A percentile compares a stretch with the other conserved stretches of the same genome.
phyloP scores from a whole-genome alignment of 2,329 filamentous ascomycete species.

The Aspergillus japonicus region DNA sequence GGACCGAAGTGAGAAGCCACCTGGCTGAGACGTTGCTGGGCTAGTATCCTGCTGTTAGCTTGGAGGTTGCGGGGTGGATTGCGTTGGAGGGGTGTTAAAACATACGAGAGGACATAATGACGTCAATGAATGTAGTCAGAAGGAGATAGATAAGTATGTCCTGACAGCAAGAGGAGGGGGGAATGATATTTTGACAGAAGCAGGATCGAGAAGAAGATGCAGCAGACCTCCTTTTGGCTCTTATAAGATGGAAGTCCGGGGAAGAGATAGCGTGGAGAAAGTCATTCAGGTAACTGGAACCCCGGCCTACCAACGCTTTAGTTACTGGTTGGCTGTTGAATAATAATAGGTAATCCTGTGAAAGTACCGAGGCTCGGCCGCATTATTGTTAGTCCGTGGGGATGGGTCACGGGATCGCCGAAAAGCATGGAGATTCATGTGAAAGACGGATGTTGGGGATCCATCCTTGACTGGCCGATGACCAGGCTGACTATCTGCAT shows the following conservation, averaged over 20 bases:
- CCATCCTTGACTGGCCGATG: neutral
- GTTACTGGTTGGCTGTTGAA: conserved; percentile 13
- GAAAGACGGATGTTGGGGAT: conserved; percentile 15
- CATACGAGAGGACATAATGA: conserved; percentile 47
- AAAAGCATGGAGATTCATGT: conserved; percentile 21
- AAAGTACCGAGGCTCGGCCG: conserved; percentile 35
- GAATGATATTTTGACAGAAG: neutral
- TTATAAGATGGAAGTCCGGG: conserved; percentile 16
- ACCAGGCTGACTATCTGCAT: neutral
- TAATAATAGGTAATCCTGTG: conserved; percentile 17
- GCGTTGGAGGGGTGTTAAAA: conserved; percentile 4
- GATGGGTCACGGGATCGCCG: conserved; percentile 26
- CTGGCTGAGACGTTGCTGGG: conserved; percentile 59
- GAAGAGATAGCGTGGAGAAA: conserved; percentile 4
- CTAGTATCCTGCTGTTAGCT: conserved; percentile 32
- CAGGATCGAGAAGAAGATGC: conserved; percentile 4
- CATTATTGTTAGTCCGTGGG: conserved; percentile 26
- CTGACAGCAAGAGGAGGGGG: conserved; percentile 2
- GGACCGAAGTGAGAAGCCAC: conserved; percentile 56
- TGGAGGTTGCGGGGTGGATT: conserved; percentile 9
- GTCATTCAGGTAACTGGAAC: conserved; percentile 2
- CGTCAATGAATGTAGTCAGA: conserved; percentile 13
- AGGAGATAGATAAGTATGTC: neutral
- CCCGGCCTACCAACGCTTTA: neutral
- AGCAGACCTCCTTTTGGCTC: conserved; percentile 5